Conservation (phyloP, 2,329 filamentous ascomycete genomes). For the Cercospora beticola region DNA sequence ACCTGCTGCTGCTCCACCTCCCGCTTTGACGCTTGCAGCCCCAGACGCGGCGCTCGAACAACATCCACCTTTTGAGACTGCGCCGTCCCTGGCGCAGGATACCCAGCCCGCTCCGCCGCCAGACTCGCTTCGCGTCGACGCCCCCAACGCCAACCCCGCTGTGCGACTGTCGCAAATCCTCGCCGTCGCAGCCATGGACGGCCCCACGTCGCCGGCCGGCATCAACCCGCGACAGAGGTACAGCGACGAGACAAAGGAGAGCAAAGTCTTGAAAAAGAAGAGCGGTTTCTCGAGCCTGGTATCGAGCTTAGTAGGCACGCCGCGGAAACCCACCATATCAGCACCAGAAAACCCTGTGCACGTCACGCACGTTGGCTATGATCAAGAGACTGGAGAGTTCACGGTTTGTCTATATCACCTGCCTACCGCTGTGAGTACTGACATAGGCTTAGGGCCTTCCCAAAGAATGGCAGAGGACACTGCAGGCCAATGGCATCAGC, state of each 20-base stretch:
- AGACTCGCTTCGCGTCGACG: background rate
- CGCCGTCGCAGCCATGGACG: constrained; percentile 50
- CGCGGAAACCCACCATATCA: constrained; percentile 91
- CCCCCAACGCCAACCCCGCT: constrained; percentile 28
- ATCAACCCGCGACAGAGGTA: constrained; percentile 65
- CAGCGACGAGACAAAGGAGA: constrained; percentile 73
- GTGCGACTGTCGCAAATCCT: constrained; percentile 47
- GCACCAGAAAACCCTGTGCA: constrained; percentile 96
- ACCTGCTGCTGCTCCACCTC: constrained; percentile 16
- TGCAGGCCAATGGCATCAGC: constrained; percentile 93
- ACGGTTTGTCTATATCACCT: constrained; percentile 54
- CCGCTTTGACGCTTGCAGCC: constrained; percentile 13
- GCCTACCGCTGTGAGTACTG: background rate
- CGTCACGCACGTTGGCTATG: constrained; percentile 96
- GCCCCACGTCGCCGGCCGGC: constrained; percentile 47
- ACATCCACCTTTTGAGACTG: background rate
- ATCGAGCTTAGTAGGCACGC: constrained; percentile 79
- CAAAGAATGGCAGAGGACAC: constrained; percentile 94
- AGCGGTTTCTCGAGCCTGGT: constrained; percentile 85
- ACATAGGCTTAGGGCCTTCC: constrained; percentile 67
- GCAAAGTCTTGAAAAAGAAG: constrained; percentile 71
- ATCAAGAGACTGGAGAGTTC: constrained; percentile 93
- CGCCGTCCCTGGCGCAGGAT: constrained; percentile 1
- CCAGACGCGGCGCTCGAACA: constrained; percentile 3
- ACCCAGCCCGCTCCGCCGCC: constrained; percentile 12